Evolutionary conservation across 2,329 filamentous ascomycete genomes (phyloP), one percentile per base, ranked within the genome.

Genomic region (Colletotrichum paranaense): DNA sequence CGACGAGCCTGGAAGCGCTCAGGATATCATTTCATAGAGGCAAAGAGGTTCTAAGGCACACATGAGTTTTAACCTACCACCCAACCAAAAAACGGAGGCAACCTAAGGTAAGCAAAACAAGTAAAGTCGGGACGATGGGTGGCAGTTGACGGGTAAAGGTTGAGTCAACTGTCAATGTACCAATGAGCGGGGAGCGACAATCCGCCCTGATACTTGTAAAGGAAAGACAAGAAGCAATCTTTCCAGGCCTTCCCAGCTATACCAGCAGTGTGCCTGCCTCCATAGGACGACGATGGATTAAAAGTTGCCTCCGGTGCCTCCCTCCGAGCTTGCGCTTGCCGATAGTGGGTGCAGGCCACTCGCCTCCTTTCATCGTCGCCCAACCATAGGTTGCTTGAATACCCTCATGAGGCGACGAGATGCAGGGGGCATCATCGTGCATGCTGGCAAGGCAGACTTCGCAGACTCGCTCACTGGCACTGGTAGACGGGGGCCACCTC

Each of bases 401-500:
- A 42, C 38, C 38, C 42, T 46, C 11, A 9, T 30, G 46, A 28
- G 59, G 38, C 38, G 42, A 53, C 22, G 16, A 55, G 32, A 64
- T 55, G 62, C 62, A 64, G 30, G 62, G 62, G 59, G 16, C 24
- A 55, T 55, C 49, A 64, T 38, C 28, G 30, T 55, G 53, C 62
- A 64, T 53, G 9, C 24, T 64, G 62, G 62, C 49, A 64, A 64
- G 62, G 30, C 62, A 55, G 49, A 38, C 62, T 63, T 42, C 38
- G 38, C 14, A 42, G 38, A 42, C 38, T 42, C 38, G 38, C 14
- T 6, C 38, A 42, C 38, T 42, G 38, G 38, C 11, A 35, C 38
- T 42, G 16, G 38, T 16, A 32, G 16, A 7, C 6, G 38, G 38
- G 38, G 24, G 42, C 24, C 42, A 35, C 62, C 28, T 22, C 24